A percentile compares a stretch with the other conserved stretches of the same genome.
Evolutionary conservation across 495 filamentous ascomycete genomes (phyloP).

Genomic region (Podospora sp.): DNA sequence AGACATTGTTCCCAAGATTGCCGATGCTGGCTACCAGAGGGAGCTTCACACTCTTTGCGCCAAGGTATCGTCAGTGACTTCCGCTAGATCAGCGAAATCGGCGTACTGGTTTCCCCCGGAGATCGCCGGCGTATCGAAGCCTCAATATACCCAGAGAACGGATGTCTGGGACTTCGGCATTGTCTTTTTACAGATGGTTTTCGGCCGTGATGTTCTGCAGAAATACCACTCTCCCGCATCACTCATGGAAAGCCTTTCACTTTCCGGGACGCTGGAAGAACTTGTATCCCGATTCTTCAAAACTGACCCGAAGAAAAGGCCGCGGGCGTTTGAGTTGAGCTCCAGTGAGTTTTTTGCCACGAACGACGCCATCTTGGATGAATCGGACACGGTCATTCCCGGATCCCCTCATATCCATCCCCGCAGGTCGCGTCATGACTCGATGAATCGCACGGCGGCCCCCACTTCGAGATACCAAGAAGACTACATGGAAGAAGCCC

Average conservation of each 20-base stretch:
- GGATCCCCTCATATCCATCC: conserved; percentile 43
- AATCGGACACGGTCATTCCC: conserved; percentile 41
- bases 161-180: conserved; percentile 96
- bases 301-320: conserved; percentile 76
- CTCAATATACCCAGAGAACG: conserved; percentile 71
- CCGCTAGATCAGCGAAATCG: conserved; percentile 65
- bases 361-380: conserved; percentile 57
- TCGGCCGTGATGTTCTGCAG: conserved; percentile 73
- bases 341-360: conserved; percentile 82
- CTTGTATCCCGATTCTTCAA: conserved; percentile 82
- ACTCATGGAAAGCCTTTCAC: conserved; percentile 59
- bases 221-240: conserved; percentile 77
- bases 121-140: conserved; percentile 60
- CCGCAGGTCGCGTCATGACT: conserved; percentile 52
- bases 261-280: conserved; percentile 76
- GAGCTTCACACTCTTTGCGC: conserved; percentile 61
- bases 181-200: conserved; percentile 90
- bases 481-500: conserved; percentile 88
- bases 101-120: conserved; percentile 86
- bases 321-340: conserved; percentile 85
- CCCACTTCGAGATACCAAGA: conserved; percentile 72
- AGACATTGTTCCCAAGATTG: conserved; percentile 65
- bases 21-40: conserved; percentile 69
- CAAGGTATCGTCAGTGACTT: conserved; percentile 44
- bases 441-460: conserved; percentile 44